phyloP scores from a whole-genome alignment of 192 early-diverging fungal genomes.

The Obelidium mucronatum region DNA sequence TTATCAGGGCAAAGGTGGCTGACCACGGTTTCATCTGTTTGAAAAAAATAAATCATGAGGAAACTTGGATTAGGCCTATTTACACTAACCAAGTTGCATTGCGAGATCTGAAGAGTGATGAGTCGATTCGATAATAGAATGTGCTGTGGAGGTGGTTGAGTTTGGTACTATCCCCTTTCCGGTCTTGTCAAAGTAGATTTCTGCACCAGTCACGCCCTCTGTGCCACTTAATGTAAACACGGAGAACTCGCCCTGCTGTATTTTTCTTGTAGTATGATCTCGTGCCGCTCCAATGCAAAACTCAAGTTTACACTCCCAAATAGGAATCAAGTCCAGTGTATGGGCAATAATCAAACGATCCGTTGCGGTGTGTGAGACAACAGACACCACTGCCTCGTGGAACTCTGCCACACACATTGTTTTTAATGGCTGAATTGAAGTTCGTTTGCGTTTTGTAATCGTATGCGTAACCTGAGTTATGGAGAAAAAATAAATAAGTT shows the following conservation, averaged over 20 bases:
- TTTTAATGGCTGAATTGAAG: slow-evolving; percentile 11
- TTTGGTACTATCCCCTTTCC: neutral
- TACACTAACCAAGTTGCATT: neutral
- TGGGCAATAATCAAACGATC: slow-evolving; percentile 6
- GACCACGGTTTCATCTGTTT: slow-evolving; percentile 1
- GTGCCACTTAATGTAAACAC: neutral
- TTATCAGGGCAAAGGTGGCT: slow-evolving; percentile 10
- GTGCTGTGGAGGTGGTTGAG: too few relatives aligned
- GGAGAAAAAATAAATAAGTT: neutral
- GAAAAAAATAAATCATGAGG: neutral
- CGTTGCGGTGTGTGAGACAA: slow-evolving; percentile 22
- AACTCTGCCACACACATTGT: slow-evolving; percentile 27
- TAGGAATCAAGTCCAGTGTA: neutral
- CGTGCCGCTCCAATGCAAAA: slow-evolving; percentile 5
- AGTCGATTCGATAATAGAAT: too few relatives aligned
- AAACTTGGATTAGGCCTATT: neutral
- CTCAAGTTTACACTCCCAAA: slow-evolving; percentile 29
- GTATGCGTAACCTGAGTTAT: neutral
- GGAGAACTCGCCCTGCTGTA: neutral
- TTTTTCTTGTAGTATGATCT: slow-evolving; percentile 11
- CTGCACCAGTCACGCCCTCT: slow-evolving; percentile 14
- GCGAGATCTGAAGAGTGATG: neutral
- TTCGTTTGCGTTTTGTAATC: neutral
- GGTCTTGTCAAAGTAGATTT: slow-evolving; percentile 16
- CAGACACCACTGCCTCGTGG: slow-evolving; percentile 16